phyloP scores from a whole-genome alignment of 208 protist genomes.

The Lotmaria passim region DNA sequence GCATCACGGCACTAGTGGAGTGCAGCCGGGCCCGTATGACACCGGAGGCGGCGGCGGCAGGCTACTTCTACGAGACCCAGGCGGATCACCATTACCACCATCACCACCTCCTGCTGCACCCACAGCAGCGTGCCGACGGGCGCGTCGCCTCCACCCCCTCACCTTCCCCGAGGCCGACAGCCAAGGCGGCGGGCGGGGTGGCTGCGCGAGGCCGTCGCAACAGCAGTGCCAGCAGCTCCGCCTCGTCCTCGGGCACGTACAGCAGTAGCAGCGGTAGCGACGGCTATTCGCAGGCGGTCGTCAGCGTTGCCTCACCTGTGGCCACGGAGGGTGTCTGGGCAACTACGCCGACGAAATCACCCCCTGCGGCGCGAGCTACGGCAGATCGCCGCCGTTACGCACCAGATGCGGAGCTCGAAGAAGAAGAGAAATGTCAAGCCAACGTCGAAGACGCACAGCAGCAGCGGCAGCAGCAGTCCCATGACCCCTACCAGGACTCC shows the following conservation, averaged over 20 bases:
- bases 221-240: background rate
- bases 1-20: constrained; percentile 5
- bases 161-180: background rate
- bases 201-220: too few species aligned
- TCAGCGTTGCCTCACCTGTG: constrained; percentile 21
- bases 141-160: background rate
- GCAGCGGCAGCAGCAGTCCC: constrained; percentile 4
- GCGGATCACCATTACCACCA: background rate
- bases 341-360: background rate
- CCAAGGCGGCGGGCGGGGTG: too few species aligned
- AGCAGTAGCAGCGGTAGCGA: background rate
- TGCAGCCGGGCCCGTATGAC: constrained; percentile 25
- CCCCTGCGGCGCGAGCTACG: background rate
- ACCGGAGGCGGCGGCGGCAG: constrained; percentile 25
- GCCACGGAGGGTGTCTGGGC: background rate
- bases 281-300: constrained; percentile 12
- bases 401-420: constrained; percentile 2
- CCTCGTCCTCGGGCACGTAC: background rate
- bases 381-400: background rate
- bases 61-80: constrained; percentile 21
- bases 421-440: too few species aligned
- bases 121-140: background rate
- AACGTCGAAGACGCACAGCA: background rate
- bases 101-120: background rate
- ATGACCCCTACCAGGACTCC: background rate